Base-by-base conservation (phyloP, 768 basidiomycete species). In the Xerocomus spinulosus region DNA sequence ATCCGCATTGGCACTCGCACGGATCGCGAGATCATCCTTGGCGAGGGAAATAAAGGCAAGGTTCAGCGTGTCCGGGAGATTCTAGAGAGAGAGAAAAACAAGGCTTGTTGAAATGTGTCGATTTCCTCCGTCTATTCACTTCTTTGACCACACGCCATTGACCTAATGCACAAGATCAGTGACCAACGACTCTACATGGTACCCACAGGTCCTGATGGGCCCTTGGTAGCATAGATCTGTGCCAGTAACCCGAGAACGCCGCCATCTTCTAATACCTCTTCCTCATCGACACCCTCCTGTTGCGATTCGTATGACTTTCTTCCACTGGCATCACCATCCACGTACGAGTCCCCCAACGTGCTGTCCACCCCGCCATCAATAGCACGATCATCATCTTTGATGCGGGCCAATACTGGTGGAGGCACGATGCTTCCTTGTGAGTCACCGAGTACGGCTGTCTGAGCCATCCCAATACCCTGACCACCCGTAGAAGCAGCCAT, bases 1-100 rank as follows among this genome's bases (percentile, higher is more conserved):
- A 87, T 97, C 50, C 85, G 95, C 23, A 94, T 98, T 44, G 95
- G 95, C 35, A 97, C 95, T 1, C 82, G 94, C 38, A 76, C 79
- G 20, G 82, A 94, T 67, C 79, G 83, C 50, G 70, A 77, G 32
- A 75, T 84, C 15, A 66, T 69, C 5, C 73, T 76, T 1, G 86
- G 84, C 5, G 72, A 78, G 36, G 92, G 85, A 7, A 96, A 96
- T 55, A 81, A 81, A 18, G 72, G 70, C 44, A 97, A 98, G 63
- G 78, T 96, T 14, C 73, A 74, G 42, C 78, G 92, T 23, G 92
- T 98, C 8, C 75, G 87, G 55, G 84, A 84, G 39, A 89, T 96
- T 34, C 67, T 98, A 21, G 72, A 74, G 8, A 72, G 66, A 55
- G 60, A 67, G 33, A 46, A 13, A 30, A 18, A 34, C 26, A 32